Evolutionary conservation across 371 early-diverging fungal species (phyloP).

Genomic region (Parasitella parasitica): DNA sequence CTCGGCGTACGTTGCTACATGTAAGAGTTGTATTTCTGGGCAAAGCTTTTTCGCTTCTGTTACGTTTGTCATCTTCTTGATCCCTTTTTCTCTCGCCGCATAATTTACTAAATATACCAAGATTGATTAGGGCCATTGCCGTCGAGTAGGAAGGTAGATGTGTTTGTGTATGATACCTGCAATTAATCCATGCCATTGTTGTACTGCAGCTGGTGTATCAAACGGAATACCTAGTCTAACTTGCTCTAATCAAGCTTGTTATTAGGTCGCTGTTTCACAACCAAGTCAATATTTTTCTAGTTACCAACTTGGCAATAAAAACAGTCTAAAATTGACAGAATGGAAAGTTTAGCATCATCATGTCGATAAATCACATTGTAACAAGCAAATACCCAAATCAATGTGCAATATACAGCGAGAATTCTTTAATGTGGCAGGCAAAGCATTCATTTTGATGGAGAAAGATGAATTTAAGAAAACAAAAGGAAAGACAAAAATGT

Average conservation of each 20-base stretch:
- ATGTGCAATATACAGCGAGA: conserved; percentile 65
- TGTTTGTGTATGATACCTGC: conserved; percentile 63
- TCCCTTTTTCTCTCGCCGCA: conserved; percentile 54
- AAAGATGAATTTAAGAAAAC: not conserved
- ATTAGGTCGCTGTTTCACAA: not conserved
- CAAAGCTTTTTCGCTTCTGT: conserved; percentile 65
- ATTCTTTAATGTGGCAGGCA: conserved; percentile 52
- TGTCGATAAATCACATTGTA: not conserved
- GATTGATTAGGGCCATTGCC: no score
- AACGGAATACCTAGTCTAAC: conserved; percentile 68
- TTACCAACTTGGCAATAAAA: conserved; percentile 79
- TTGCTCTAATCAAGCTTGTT: conserved; percentile 55
- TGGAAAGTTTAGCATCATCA: not conserved
- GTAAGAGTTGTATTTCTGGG: conserved; percentile 76
- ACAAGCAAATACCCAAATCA: conserved; percentile 50
- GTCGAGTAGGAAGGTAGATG: no score
- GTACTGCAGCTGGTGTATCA: conserved; percentile 78
- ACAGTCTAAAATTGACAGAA: conserved; percentile 49
- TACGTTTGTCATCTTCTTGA: conserved; percentile 46
- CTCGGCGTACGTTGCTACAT: conserved; percentile 81
- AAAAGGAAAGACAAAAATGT: not conserved
- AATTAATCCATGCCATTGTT: conserved; percentile 89
- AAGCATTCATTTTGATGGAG: conserved; percentile 1
- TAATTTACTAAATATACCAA: conserved; percentile 50
- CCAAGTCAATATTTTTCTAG: not conserved